Evolutionary conservation across 2,329 filamentous ascomycete genomes (phyloP).

Genomic region (Apiospora rasikravindrae): DNA sequence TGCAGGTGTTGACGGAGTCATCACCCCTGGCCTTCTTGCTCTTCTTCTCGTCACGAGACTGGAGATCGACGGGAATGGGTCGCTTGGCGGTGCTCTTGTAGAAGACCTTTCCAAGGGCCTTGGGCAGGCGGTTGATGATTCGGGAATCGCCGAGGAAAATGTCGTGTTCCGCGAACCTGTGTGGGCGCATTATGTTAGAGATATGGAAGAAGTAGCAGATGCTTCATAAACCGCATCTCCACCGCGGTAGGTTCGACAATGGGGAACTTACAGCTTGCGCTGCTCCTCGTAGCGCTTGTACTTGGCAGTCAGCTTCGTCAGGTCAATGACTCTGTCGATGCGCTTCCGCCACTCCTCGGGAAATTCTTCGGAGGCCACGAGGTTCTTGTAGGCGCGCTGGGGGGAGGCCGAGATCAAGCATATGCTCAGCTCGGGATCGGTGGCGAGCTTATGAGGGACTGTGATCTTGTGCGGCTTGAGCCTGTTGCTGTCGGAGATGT

Average conservation of each 20-base stretch:
- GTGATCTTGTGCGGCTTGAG: conserved; percentile 85
- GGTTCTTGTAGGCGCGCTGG: conserved; percentile 89
- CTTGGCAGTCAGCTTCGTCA: conserved; percentile 80
- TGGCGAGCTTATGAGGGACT: conserved; percentile 77
- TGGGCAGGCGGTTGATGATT: conserved; percentile 75
- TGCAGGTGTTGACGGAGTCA: conserved; percentile 49
- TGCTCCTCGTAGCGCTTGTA: conserved; percentile 88
- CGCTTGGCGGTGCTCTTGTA: conserved; percentile 84
- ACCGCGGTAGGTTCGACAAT: neutral
- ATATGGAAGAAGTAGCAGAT: neutral
- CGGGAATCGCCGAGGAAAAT: conserved; percentile 93
- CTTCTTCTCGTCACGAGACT: conserved; percentile 63
- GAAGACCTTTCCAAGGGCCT: conserved; percentile 87
- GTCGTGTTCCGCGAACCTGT: conserved; percentile 76
- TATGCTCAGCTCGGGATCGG: conserved; percentile 57
- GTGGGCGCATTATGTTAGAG: neutral
- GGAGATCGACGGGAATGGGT: conserved; percentile 81
- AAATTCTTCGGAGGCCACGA: conserved; percentile 76
- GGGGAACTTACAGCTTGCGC: conserved; percentile 66
- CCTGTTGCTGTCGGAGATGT: conserved; percentile 73
- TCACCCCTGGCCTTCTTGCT: conserved; percentile 60
- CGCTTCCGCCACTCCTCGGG: conserved; percentile 68
- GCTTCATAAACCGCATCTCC: neutral
- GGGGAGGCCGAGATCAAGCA: conserved; percentile 76
- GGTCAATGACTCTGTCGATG: conserved; percentile 78